These are phyloP conservation scores for Hypoxylon sp. DNA, from an alignment of 2,329 filamentous ascomycete species.

Conservation along the genomic window DNA sequence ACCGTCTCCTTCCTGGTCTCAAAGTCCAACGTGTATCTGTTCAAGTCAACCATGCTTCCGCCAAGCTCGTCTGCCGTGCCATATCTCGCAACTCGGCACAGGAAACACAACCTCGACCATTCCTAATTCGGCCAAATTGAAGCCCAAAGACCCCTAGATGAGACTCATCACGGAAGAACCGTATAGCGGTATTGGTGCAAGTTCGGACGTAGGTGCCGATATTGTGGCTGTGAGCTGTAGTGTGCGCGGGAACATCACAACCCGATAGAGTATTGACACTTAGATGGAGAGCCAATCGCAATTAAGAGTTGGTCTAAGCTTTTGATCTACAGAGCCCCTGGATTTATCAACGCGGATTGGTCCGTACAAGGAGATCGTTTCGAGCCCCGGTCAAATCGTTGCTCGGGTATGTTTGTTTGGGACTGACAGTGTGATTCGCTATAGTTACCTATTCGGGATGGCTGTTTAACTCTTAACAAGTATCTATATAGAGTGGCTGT, in stretches of 20 bases:
- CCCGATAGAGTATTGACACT: slow-evolving; percentile 28
- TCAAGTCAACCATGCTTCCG: slow-evolving; percentile 18
- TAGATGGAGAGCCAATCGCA: slow-evolving; percentile 43
- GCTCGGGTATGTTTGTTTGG: slow-evolving; percentile 6
- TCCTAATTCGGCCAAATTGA: slow-evolving; percentile 30
- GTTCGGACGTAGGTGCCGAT: slow-evolving; percentile 3
- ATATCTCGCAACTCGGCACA: slow-evolving; percentile 10
- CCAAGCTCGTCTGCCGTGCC: slow-evolving; percentile 8
- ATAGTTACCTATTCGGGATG: slow-evolving; percentile 30
- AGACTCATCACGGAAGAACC: slow-evolving; percentile 18
- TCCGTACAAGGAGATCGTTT: slow-evolving; percentile 31
- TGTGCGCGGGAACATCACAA: slow-evolving; percentile 15
- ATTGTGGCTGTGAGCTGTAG: slow-evolving; percentile 32
- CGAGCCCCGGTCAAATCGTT: slow-evolving; percentile 21
- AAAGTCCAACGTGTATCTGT: background rate
- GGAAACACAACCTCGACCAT: slow-evolving; percentile 17
- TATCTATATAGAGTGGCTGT: background rate
- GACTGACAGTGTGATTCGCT: slow-evolving; percentile 24
- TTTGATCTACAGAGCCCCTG: slow-evolving; percentile 20
- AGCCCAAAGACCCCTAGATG: slow-evolving; percentile 19
- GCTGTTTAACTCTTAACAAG: background rate
- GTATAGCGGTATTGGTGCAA: slow-evolving; percentile 7
- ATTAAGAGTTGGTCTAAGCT: slow-evolving; percentile 26
- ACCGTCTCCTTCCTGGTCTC: slow-evolving; percentile 1
- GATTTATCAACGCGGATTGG: slow-evolving; percentile 17